Base-by-base conservation (phyloP, 2,329 filamentous ascomycete species). In the Lecanicillium sp. region DNA sequence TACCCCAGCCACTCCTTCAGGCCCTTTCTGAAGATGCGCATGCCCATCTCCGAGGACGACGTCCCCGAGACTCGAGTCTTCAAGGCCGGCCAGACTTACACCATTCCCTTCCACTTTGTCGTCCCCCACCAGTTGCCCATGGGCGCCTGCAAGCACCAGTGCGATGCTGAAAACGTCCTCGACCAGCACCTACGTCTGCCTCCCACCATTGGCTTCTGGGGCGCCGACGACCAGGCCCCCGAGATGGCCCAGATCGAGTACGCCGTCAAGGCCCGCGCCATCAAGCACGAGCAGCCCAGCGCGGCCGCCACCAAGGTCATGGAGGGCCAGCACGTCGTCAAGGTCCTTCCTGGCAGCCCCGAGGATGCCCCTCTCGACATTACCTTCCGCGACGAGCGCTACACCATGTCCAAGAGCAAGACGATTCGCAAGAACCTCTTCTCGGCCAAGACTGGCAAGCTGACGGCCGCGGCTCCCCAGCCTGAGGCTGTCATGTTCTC, bases 51-150 rank as follows among this genome's bases (percentile, higher is more conserved):
- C 40, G 66, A 67, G n/a, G 66, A 67, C 1, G 58, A 64, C 6
- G 72, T 79, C 45, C 77, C 77, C 2, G 61, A 62, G 7, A 64
- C 70, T 17, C 64, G 70, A 27, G 56, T 77, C 24, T 73, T 79
- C 51, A 64, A 73, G 59, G 65, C 69, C n/a, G 74, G 70, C 2
- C 60, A 60, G 53, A 68, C 66, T 21, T 77, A 78, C 61, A 68
- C 58, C 12, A 61, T 81, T 20, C 77, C 77, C n/a, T 78, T 81
- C 65, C 63, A 77, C 63, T 81, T 81, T 54, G 72, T 81, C 50
- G 70, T 81, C 14, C 78, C 78, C n/a, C 67, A 68, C 54, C 71
- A 79, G 46, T 72, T 81, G 51, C 80, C 77, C 15, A 66, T 80
- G 42, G 71, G 70, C 50, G 75, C 77, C 15, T 81, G 78, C 67